Evolutionary conservation across 306 rosid genomes (phyloP).

Genomic region (Mucuna pruriens): DNA sequence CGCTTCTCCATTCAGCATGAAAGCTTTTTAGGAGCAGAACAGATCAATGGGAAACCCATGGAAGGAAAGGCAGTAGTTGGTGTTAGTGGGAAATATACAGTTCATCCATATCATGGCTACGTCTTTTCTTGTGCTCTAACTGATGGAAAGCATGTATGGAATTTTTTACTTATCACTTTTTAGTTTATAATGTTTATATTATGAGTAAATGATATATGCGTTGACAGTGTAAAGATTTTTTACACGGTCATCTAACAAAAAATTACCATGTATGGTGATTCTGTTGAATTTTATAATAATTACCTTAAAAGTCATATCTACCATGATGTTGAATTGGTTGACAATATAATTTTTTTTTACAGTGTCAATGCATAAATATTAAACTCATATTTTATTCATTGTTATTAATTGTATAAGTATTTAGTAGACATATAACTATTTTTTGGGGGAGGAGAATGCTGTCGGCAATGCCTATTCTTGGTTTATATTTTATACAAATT

Average conservation of each 20-base stretch:
- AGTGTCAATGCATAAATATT: too few species aligned
- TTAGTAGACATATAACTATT: not conserved
- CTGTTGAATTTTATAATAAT: too few species aligned
- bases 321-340: too few species aligned
- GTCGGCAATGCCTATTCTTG: not conserved
- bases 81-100: conserved; percentile 40
- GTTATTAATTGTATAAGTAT: not conserved
- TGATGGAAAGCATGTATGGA: conserved; percentile 66
- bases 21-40: conserved; percentile 42
- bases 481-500: not conserved
- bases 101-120: conserved; percentile 41
- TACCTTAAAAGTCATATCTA: too few species aligned
- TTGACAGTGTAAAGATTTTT: too few species aligned
- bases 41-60: conserved; percentile 36
- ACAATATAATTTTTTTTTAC: too few species aligned
- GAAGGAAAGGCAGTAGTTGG: conserved; percentile 49
- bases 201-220: too few species aligned
- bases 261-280: too few species aligned
- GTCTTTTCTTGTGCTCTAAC: conserved; percentile 52
- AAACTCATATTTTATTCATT: not conserved
- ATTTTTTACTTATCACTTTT: conserved; percentile 6
- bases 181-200: conserved; percentile 13
- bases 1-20: conserved; percentile 56
- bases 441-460: not conserved
- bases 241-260: too few species aligned